Conservation (phyloP, 1,139 yeast genomes). For the Scheffersomyces segobiensis region DNA sequence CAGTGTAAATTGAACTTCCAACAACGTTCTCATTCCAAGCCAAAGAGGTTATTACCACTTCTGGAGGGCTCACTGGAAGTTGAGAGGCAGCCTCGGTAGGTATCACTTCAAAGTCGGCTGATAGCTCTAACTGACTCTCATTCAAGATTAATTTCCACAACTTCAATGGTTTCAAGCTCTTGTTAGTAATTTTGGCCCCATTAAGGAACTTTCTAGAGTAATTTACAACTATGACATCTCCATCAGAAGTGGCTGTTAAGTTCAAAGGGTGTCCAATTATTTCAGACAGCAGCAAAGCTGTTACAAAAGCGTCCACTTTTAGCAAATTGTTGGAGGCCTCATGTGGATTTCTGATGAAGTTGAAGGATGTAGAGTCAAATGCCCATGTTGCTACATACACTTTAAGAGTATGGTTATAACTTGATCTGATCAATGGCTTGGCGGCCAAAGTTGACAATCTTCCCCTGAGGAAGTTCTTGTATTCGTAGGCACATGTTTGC, state of each 20-base stretch:
- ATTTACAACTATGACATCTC: constrained; percentile 44
- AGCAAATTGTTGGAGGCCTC: constrained; percentile 32
- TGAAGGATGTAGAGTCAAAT: constrained; percentile 30
- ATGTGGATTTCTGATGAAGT: constrained; percentile 35
- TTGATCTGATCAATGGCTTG: constrained; percentile 24
- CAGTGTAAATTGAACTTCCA: constrained; percentile 62
- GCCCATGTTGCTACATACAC: constrained; percentile 22
- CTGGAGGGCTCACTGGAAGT: constrained; percentile 50
- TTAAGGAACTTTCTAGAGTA: constrained; percentile 37
- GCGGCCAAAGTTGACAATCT: constrained; percentile 23
- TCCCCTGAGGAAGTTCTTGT: constrained; percentile 40
- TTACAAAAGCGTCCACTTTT: constrained; percentile 32
- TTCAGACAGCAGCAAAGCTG: constrained; percentile 31
- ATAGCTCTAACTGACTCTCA: constrained; percentile 18
- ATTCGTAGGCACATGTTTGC: constrained; percentile 39
- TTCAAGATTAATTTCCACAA: constrained; percentile 33
- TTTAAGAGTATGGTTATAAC: constrained; percentile 28
- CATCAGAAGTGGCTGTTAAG: constrained; percentile 64
- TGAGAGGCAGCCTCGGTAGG: constrained; percentile 29
- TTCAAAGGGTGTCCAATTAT: constrained; percentile 59
- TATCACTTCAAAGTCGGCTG: constrained; percentile 27
- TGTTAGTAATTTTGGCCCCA: constrained; percentile 32
- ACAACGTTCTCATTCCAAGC: constrained; percentile 61
- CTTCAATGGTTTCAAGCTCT: constrained; percentile 31
- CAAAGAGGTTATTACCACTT: constrained; percentile 52